Percentiles rank a stretch among this genome's conserved stretches.
phyloP scores from a whole-genome alignment of 2,329 filamentous ascomycete genomes.

The Penicillium rolfsii region DNA sequence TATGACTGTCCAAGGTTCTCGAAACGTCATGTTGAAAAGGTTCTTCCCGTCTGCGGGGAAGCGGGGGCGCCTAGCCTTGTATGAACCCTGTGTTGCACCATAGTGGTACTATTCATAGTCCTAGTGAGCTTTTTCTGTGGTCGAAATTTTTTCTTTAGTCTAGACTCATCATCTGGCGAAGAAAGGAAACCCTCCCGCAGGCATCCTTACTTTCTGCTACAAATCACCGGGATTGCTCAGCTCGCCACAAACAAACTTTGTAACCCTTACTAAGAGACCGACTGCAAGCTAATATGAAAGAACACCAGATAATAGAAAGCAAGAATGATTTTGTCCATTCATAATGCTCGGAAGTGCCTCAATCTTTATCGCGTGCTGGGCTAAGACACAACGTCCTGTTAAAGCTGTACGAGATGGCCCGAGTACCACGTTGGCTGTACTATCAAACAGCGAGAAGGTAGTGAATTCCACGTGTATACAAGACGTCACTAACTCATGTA shows the following conservation, averaged over 20 bases:
- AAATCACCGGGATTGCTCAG: not conserved
- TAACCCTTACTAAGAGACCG: not conserved
- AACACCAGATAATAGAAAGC: not conserved
- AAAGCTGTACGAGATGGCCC: too few relatives aligned
- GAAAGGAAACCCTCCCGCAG: not conserved
- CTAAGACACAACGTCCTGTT: too few relatives aligned
- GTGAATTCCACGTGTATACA: too few relatives aligned
- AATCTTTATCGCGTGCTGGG: not conserved
- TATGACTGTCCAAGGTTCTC: not conserved
- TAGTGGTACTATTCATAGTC: not conserved
- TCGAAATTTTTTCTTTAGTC: not conserved
- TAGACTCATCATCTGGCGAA: not conserved
- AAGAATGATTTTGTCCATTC: not conserved
- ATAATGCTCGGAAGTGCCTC: too few relatives aligned
- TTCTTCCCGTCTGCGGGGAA: not conserved
- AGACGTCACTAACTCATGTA: too few relatives aligned
- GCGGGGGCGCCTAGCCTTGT: not conserved
- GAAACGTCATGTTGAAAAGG: not conserved
- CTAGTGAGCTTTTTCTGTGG: not conserved
- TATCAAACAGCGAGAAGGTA: too few relatives aligned
- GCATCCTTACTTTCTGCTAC: not conserved
- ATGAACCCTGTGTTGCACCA: not conserved
- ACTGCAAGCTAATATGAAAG: not conserved
- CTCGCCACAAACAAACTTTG: not conserved
- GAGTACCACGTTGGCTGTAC: too few relatives aligned